A percentile compares a stretch with the other conserved stretches of the same genome.
These are phyloP conservation scores for Talaromyces sp. DNA, from an alignment of 2,329 filamentous ascomycete genomes.

Conservation along the genomic window DNA sequence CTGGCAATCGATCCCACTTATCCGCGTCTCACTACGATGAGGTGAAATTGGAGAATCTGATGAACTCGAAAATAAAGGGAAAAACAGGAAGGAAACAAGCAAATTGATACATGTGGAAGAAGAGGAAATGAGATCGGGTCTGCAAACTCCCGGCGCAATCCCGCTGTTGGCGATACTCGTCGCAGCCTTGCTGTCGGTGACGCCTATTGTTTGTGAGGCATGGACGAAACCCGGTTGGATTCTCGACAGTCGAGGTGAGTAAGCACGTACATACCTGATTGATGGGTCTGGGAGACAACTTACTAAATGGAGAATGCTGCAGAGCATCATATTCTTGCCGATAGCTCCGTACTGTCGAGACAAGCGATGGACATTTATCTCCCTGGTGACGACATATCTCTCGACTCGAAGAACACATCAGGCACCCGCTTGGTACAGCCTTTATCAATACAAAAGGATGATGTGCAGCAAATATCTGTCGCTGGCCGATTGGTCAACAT, in stretches of 20 bases:
- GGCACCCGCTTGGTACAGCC: not conserved
- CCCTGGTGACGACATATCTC: not conserved
- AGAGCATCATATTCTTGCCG: not conserved
- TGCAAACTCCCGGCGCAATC: constrained; percentile 5
- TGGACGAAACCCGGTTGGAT: not conserved
- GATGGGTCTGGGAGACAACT: not conserved
- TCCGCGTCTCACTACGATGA: not conserved
- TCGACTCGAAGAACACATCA: not conserved
- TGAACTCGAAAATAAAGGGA: not conserved
- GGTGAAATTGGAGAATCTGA: not conserved
- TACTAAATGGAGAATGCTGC: not conserved
- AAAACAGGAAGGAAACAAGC: not conserved
- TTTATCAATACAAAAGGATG: not conserved
- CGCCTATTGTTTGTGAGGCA: constrained; percentile 7
- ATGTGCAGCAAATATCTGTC: not conserved
- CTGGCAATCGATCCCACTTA: not conserved
- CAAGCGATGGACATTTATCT: not conserved
- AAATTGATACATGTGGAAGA: not conserved
- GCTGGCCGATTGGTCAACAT: not conserved
- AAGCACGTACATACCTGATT: not conserved
- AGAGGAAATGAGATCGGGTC: constrained; percentile 6
- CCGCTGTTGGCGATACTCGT: constrained; percentile 9
- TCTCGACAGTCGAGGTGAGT: not conserved
- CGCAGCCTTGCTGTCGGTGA: constrained; percentile 8
- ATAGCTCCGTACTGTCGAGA: not conserved